These are phyloP conservation scores for Aspergillus pseudonomiae DNA, from an alignment of 2,329 filamentous ascomycete species.

Conservation along the genomic window DNA sequence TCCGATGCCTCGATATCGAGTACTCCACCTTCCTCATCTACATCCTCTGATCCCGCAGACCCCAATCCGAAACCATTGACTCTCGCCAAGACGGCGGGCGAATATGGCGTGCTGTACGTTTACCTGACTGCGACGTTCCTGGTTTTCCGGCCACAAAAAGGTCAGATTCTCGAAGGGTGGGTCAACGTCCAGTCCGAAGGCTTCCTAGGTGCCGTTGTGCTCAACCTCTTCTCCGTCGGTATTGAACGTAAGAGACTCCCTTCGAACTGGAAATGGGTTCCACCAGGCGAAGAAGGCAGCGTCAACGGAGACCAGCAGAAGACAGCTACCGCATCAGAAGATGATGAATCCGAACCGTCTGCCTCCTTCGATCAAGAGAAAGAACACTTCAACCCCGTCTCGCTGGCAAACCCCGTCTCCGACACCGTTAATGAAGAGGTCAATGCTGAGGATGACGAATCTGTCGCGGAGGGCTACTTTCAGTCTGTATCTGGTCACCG, in stretches of 20 bases:
- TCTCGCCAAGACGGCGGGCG: constrained; percentile 60
- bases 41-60: constrained; percentile 31
- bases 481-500: constrained; percentile 69
- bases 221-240: constrained; percentile 88
- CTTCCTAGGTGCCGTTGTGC: constrained; percentile 85
- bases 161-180: constrained; percentile 75
- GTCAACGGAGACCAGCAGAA: constrained; percentile 15
- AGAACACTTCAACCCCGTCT: constrained; percentile 44
- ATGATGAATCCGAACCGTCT: constrained; percentile 31
- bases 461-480: constrained; percentile 70
- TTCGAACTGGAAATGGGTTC: constrained; percentile 76
- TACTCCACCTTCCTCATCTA: constrained; percentile 39
- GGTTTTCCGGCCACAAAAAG: constrained; percentile 75
- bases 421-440: constrained; percentile 28
- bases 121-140: constrained; percentile 89
- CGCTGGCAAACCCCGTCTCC: constrained; percentile 34
- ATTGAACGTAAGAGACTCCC: constrained; percentile 79
- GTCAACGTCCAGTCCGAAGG: constrained; percentile 87
- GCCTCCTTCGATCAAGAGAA: constrained; percentile 39
- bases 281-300: constrained; percentile 50
- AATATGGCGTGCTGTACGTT: constrained; percentile 82
- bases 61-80: constrained; percentile 43
- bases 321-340: constrained; percentile 25
- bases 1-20: constrained; percentile 48
- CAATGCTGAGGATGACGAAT: constrained; percentile 53